phyloP scores from a whole-genome alignment of 176 grass and related monocot genomes.

The Carex kokanica region DNA sequence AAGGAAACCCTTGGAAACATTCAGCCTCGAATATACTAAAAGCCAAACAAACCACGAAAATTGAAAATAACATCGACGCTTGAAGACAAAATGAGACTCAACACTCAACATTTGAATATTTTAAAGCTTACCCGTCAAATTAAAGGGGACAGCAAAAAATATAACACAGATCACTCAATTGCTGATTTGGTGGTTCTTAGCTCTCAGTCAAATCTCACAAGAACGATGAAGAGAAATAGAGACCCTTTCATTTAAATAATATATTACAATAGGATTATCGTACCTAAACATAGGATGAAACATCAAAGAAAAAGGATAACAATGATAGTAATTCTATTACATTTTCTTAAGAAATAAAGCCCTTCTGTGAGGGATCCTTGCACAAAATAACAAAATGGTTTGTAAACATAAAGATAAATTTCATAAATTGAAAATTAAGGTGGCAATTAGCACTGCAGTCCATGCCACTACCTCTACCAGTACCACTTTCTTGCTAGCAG shows the following conservation, averaged over 20 bases:
- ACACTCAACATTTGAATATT: too few relatives aligned
- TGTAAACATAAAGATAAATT: constrained; percentile 32
- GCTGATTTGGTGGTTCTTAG: not conserved
- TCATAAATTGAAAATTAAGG: constrained; percentile 29
- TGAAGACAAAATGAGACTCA: not conserved
- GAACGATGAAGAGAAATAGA: not conserved
- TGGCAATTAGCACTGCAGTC: constrained; percentile 19
- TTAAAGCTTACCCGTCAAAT: not conserved
- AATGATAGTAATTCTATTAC: constrained; percentile 30
- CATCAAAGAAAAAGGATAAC: not conserved
- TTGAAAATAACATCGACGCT: not conserved
- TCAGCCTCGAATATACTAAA: not conserved
- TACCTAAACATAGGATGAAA: not conserved
- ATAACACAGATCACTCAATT: not conserved
- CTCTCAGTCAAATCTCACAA: not conserved
- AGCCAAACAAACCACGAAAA: not conserved
- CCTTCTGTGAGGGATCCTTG: not conserved
- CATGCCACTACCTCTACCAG: not conserved
- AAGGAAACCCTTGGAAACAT: not conserved
- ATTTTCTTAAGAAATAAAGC: constrained; percentile 26
- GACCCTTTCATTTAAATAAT: not conserved
- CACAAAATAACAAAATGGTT: constrained; percentile 29
- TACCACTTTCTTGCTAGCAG: constrained; percentile 24
- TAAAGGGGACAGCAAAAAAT: not conserved
- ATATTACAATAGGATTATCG: constrained; percentile 22